Percentiles rank a stretch among this genome's conserved stretches.
Evolutionary conservation across 495 filamentous ascomycete genomes (phyloP).

Genomic region (Penicillium egyptiacum): DNA sequence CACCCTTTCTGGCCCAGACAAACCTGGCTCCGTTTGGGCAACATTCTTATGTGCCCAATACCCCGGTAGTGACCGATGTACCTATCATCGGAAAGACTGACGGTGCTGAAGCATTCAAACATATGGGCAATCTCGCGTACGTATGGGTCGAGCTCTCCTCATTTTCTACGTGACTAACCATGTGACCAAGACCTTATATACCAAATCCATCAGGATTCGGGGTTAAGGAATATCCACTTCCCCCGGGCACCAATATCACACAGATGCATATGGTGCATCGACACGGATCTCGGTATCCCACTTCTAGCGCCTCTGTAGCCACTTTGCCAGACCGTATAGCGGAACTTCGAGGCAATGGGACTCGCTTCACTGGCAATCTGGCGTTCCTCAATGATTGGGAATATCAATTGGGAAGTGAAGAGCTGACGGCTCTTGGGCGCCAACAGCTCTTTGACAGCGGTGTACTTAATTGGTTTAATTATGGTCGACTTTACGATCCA

Average conservation of each 20-base stretch:
- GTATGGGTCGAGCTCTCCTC: neutral
- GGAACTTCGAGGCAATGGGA: constrained; percentile 30
- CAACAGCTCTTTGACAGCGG: constrained; percentile 53
- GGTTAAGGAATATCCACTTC: constrained; percentile 55
- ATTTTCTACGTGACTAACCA: neutral
- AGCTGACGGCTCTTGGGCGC: constrained; percentile 53
- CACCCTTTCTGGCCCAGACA: constrained; percentile 57
- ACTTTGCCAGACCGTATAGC: constrained; percentile 34
- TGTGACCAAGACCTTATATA: constrained; percentile 21
- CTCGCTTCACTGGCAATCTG: constrained; percentile 47
- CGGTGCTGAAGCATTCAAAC: constrained; percentile 55
- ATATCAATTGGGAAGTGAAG: constrained; percentile 46
- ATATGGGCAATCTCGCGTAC: constrained; percentile 50
- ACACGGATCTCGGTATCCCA: constrained; percentile 46
- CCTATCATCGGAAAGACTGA: constrained; percentile 50
- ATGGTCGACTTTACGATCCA: constrained; percentile 59
- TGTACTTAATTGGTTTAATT: constrained; percentile 59
- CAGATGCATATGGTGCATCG: constrained; percentile 53
- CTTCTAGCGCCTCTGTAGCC: constrained; percentile 28
- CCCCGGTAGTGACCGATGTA: constrained; percentile 56
- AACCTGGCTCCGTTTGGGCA: constrained; percentile 52
- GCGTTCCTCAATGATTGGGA: constrained; percentile 52
- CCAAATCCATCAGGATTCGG: constrained; percentile 47
- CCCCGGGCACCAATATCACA: constrained; percentile 53
- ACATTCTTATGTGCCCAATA: constrained; percentile 52